Evolutionary conservation across 2,329 filamentous ascomycete species (phyloP).

Genomic region (Trichoderma oligosporum): DNA sequence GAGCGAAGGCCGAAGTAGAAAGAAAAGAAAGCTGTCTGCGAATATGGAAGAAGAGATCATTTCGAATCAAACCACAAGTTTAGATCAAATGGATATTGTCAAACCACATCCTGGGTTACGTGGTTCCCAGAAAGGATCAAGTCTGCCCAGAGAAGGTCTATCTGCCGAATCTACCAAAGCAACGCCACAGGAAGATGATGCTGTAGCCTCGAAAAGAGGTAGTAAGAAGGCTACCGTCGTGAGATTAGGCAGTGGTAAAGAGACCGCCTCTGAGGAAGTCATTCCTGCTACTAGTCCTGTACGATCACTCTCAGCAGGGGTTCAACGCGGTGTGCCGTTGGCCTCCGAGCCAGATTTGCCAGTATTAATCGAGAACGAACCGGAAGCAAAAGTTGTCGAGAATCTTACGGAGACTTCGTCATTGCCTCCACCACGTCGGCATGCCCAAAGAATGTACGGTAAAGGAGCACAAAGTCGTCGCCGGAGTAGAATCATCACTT

Average conservation of each 20-base stretch:
- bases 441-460: conserved; percentile 8
- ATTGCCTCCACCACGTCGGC: conserved; percentile 4
- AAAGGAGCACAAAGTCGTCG: conserved; percentile 4
- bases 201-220: conserved; percentile 16
- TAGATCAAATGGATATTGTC: background rate
- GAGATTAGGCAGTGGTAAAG: conserved; percentile 21
- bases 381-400: conserved; percentile 13
- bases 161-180: conserved; percentile 33
- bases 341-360: conserved; percentile 36
- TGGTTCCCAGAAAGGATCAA: conserved; percentile 27
- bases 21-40: conserved; percentile 26
- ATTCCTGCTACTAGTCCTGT: conserved; percentile 40
- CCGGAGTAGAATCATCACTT: background rate
- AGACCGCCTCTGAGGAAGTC: conserved; percentile 32
- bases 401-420: conserved; percentile 18
- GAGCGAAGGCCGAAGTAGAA: conserved; percentile 26
- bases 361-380: conserved; percentile 27
- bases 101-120: conserved; percentile 16
- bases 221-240: conserved; percentile 11
- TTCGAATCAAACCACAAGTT: background rate
- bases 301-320: conserved; percentile 29
- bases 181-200: conserved; percentile 28
- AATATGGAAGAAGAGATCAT: background rate
- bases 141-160: conserved; percentile 27
- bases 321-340: conserved; percentile 20